These are phyloP conservation scores for Lachnellula hyalina DNA, from an alignment of 2,329 filamentous ascomycete species.

Conservation along the genomic window DNA sequence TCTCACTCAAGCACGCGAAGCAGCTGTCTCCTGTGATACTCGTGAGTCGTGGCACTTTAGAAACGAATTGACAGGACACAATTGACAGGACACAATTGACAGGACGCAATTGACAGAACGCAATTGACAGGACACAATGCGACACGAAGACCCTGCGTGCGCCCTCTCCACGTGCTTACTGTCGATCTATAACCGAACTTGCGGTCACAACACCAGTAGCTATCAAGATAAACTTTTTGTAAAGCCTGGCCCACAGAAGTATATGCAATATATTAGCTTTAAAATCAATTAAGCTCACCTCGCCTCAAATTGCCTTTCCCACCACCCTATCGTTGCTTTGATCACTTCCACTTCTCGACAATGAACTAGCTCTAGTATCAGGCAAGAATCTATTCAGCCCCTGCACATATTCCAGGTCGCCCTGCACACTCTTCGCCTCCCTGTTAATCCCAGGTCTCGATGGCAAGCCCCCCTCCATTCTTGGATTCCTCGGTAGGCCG, in stretches of 20 bases:
- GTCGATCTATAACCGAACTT: neutral
- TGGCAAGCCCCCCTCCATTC: conserved; percentile 1
- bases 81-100: too few species aligned
- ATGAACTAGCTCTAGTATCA: neutral
- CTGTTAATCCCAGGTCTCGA: neutral
- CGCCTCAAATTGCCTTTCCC: conserved; percentile 15
- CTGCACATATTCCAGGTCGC: conserved; percentile 2
- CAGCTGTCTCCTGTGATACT: too few species aligned
- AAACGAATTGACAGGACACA: too few species aligned
- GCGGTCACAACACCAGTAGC: too few species aligned
- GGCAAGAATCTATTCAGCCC: conserved; percentile 10
- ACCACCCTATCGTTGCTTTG: conserved; percentile 10
- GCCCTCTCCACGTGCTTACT: neutral
- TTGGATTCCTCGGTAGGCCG: conserved; percentile 9
- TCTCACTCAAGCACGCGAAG: too few species aligned
- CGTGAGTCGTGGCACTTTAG: too few species aligned
- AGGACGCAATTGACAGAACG: too few species aligned
- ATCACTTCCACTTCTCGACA: conserved; percentile 4
- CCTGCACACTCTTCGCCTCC: conserved; percentile 2
- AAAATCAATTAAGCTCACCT: neutral
- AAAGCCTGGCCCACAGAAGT: neutral
- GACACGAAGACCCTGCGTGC: neutral
- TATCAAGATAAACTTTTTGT: too few species aligned
- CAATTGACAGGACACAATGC: too few species aligned
- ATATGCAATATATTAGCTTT: neutral